Evolutionary conservation across 2,329 filamentous ascomycete genomes (phyloP), one percentile per base, ranked within the genome.

Genomic region (Xylariaceae sp.): DNA sequence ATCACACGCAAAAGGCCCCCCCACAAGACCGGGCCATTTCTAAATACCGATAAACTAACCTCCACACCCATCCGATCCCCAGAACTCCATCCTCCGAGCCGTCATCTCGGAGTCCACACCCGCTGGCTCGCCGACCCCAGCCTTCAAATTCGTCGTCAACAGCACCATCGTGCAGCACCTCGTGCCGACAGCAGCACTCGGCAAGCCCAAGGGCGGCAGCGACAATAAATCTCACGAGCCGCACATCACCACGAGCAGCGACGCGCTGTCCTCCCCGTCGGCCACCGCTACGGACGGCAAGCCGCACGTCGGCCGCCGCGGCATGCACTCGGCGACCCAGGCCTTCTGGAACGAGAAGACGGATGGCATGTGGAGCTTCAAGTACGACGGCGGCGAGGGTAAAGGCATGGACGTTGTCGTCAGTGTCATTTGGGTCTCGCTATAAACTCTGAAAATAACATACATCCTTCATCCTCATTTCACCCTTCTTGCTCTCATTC

Each of bases 91-190:
- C 70, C 84, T 94, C 61, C 84, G 87, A 68, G 80, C 84, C 50
- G 79, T 92, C 62, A 89, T 92, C 72, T 85, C 86, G 62, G 88
- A 91, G 70, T 85, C 86, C 49, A 83, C 81, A 19, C 79, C 82
- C 19, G 70, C 78, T 47, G 74, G 78, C 58, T 75, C 77, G 57
- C 73, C 77, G 31, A 76, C 81, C 30, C 86, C 88, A 4, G 73
- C 77, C 12, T 96, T 86, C 83, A 97, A 97, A 74, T 97, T 92
- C 75, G 89, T 91, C 64, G 91, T 95, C 75, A 97, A 96, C 80
- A 95, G 89, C 78, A 97, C 92, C 62, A 96, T 97, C 69, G 95
- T 97, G 64, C 92, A 99, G 77, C 92, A 97, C 76, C 79, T 92
- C 35, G 83, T 87, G 26, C 82, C 86, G 52, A 86, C 83, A 9